phyloP scores from a whole-genome alignment of 1,284 basidiomycete genomes.

The Peniophora sp. region DNA sequence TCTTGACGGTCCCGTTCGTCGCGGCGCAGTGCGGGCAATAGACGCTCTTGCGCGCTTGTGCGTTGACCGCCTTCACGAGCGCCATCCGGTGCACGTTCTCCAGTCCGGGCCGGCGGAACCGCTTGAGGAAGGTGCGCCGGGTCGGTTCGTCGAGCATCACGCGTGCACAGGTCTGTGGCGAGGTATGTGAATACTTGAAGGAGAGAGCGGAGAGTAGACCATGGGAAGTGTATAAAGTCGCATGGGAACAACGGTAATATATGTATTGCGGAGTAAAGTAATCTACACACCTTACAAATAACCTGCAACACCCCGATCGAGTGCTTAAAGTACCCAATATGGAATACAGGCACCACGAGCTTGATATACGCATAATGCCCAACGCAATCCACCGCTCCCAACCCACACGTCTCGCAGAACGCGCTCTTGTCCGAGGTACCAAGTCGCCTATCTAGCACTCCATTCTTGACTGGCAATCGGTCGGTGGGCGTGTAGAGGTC shows the following conservation, averaged over 20 bases:
- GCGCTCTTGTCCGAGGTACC: constrained; percentile 93
- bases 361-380: constrained; percentile 98
- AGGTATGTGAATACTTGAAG: neutral
- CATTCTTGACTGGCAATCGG: constrained; percentile 81
- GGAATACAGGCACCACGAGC: constrained; percentile 92
- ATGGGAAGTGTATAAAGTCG: neutral
- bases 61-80: constrained; percentile 86
- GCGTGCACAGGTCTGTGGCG: constrained; percentile 78
- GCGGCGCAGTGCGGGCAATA: constrained; percentile 93
- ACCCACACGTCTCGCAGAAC: constrained; percentile 93
- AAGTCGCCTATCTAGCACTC: constrained; percentile 84
- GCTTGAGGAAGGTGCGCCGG: constrained; percentile 76
- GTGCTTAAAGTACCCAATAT: constrained; percentile 97
- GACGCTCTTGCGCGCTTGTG: constrained; percentile 82
- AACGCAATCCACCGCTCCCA: constrained; percentile 90
- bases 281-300: constrained; percentile 81
- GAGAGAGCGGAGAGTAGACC: neutral
- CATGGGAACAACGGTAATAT: neutral
- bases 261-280: no score
- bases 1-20: constrained; percentile 95
- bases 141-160: constrained; percentile 90
- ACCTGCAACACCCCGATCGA: constrained; percentile 90
- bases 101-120: constrained; percentile 84
- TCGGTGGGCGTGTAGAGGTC: constrained; percentile 83
- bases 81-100: constrained; percentile 91